Base-by-base conservation (phyloP, 2,329 filamentous ascomycete genomes). In the Talaromyces sp. region DNA sequence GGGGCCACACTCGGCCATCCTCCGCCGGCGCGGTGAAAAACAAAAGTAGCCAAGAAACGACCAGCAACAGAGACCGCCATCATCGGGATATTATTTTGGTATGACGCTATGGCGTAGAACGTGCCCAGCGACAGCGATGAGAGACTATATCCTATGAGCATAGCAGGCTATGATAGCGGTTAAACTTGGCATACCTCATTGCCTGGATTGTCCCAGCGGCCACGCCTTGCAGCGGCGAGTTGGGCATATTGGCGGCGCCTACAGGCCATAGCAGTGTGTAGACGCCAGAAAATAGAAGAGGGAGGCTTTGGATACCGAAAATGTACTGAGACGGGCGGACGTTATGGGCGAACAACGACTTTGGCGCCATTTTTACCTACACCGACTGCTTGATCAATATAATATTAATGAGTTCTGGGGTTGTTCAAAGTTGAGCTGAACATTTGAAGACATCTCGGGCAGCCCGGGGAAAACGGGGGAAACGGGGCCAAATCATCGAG, bases 61-160 rank as follows among this genome's bases (percentile, higher is more conserved):
- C 65, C 64, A 15, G 64, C 63, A 8, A 67, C 42, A 8, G 64
- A 58, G 5, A 57, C 62, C 30, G 64, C 42, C 63, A 67, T 66
- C 60, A 67, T 65, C 0, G 65, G 64, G n/a, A 63, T 62, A 22
- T 67, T 67, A 55, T 67, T 65, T 33, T 67, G 65, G 25, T 62
- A 67, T 5, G 65, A 55, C 1, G 65, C 64, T 22, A 67, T 61
- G 4, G 57, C 59, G 57, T 66, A 63, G 55, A 63, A 67, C 10
- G 63, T 54, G 2, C 61, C 65, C 51, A 67, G 25, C 1, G 65
- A 65, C 1, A 67, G 22, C 11, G 65, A 64, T 5, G 65, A 66
- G 22, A 67, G 51, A 32, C 65, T 67, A 47, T 27, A 9, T 13
- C 3, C 9, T 15, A 5, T 36, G 1, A 60, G 52, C 36, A 25